Conservation (phyloP, 805 yeast species). For the Teunomyces barrocoloradensis region DNA sequence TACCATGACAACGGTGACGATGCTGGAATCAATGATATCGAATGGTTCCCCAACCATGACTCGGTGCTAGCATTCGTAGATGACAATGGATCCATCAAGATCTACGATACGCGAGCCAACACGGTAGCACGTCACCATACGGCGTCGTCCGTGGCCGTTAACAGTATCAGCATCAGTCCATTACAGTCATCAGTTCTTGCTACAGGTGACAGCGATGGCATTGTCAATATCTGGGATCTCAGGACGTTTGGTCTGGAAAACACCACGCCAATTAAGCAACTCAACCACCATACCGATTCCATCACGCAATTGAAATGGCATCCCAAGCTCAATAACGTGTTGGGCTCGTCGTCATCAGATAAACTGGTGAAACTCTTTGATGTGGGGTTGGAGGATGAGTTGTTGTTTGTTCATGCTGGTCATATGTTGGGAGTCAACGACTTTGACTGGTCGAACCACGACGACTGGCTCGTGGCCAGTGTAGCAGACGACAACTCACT, state of each 20-base stretch:
- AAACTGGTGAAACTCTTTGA: constrained; percentile 65
- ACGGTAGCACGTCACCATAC: constrained; percentile 1
- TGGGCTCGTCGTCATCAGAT: constrained; percentile 69
- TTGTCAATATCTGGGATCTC: constrained; percentile 61
- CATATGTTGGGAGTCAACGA: constrained; percentile 88
- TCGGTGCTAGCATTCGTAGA: constrained; percentile 63
- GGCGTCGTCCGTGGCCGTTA: constrained; percentile 39
- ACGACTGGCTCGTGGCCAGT: constrained; percentile 67
- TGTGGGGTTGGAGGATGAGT: constrained; percentile 24
- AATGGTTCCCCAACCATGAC: constrained; percentile 65
- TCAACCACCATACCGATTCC: constrained; percentile 47
- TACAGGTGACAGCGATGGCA: constrained; percentile 64
- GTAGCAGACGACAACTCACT: constrained; percentile 83
- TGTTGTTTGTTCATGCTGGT: constrained; percentile 74
- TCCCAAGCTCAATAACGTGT: constrained; percentile 47
- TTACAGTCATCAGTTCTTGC: constrained; percentile 56
- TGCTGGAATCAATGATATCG: constrained; percentile 65
- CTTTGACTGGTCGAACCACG: constrained; percentile 75
- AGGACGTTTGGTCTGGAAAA: constrained; percentile 31
- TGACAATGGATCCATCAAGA: constrained; percentile 52
- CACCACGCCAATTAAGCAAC: constrained; percentile 10
- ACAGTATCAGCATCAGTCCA: constrained; percentile 60
- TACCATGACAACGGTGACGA: constrained; percentile 5
- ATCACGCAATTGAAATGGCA: constrained; percentile 76
- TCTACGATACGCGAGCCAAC: constrained; percentile 53